A percentile compares a stretch with the other conserved stretches of the same genome.
Conservation (phyloP, 192 early-diverging fungal species). For the Geranomyces michiganensis region DNA sequence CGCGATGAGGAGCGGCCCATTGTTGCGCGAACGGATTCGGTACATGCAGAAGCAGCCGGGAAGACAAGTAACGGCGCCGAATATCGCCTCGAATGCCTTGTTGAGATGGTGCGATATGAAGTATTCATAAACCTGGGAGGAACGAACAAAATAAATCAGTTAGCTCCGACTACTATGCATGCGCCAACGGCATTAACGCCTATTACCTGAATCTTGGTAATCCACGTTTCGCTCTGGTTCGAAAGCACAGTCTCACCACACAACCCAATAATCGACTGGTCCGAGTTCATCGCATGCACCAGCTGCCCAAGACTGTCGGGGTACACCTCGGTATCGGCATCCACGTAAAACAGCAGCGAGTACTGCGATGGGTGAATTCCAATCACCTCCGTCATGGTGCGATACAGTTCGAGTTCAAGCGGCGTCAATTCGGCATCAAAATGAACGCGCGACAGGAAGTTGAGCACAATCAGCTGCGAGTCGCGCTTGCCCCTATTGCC, state of each 20-base stretch:
- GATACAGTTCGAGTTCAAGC: conserved; percentile 71
- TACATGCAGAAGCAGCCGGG: conserved; percentile 59
- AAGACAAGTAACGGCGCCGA: conserved; percentile 56
- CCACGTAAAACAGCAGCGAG: conserved; percentile 48
- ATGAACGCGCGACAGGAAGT: conserved; percentile 70
- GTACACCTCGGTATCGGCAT: conserved; percentile 49
- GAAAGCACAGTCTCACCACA: conserved; percentile 86
- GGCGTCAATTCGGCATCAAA: conserved; percentile 69
- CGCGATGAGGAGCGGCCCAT: conserved; percentile 74
- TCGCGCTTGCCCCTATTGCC: conserved; percentile 86
- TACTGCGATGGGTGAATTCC: conserved; percentile 69
- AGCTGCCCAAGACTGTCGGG: conserved; percentile 38
- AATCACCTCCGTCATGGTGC: conserved; percentile 67
- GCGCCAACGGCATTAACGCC: not conserved
- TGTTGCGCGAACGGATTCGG: conserved; percentile 53
- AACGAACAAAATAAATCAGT: not conserved
- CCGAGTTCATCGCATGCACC: conserved; percentile 56
- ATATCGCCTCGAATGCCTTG: conserved; percentile 60
- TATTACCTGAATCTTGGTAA: conserved; percentile 83
- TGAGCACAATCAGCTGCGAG: conserved; percentile 78
- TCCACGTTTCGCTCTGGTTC: conserved; percentile 83
- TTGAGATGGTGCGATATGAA: conserved; percentile 94
- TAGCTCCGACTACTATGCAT: not conserved
- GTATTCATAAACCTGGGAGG: conserved; percentile 78
- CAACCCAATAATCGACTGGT: conserved; percentile 74